phyloP scores from a whole-genome alignment of 345 rosid genomes.

The Isatis tinctoria region DNA sequence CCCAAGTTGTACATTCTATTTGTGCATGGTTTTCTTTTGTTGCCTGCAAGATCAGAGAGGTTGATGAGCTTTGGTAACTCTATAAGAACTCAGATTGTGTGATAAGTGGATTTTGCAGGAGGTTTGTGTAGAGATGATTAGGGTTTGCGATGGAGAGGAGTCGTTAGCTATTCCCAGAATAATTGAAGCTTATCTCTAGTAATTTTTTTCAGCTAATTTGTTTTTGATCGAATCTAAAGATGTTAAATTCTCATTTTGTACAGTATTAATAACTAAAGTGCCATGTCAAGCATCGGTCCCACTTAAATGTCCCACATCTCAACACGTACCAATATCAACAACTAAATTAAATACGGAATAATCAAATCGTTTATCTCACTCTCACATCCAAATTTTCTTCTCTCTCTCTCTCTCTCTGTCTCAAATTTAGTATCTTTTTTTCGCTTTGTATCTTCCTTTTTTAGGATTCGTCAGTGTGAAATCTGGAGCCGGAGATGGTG shows the following conservation, averaged over 20 bases:
- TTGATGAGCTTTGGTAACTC: neutral
- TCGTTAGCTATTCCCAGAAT: no score
- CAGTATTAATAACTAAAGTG: no score
- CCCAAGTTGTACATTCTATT: neutral
- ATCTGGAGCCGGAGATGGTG: constrained; percentile 10
- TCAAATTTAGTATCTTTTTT: constrained; percentile 10
- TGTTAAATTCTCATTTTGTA: no score
- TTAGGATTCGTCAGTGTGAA: neutral
- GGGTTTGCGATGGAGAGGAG: neutral
- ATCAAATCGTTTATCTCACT: constrained; percentile 8
- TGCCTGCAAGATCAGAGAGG: no score
- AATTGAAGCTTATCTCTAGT: no score
- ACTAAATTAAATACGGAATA: neutral
- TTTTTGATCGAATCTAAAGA: no score
- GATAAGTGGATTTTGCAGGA: neutral
- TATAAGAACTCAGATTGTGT: neutral
- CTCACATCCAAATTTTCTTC: neutral
- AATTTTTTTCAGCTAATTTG: no score
- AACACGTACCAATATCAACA: constrained; percentile 23
- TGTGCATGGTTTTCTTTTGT: neutral
- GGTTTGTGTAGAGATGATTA: neutral
- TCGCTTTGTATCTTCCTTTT: neutral
- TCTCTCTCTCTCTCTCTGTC: neutral
- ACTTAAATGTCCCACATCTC: constrained; percentile 17
- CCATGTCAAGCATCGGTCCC: constrained; percentile 11